Percentiles rank a stretch among this genome's conserved stretches.
Conservation (phyloP, 768 basidiomycete genomes). For the Mycena vulgaris region DNA sequence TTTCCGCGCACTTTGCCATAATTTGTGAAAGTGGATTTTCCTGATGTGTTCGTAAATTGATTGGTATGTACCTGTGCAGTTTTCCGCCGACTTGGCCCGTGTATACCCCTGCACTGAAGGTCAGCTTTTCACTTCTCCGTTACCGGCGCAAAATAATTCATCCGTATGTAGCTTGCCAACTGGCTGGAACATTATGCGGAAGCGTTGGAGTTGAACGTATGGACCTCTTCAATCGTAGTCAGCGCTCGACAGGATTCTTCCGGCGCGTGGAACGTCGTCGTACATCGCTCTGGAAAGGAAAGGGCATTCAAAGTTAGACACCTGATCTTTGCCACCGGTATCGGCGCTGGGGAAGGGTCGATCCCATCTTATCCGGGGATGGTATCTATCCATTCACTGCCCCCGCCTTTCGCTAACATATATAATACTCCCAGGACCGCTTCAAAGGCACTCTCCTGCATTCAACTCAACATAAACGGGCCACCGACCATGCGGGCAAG, state of each 20-base stretch:
- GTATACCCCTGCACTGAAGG: conserved; percentile 61
- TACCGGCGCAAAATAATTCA: too few species aligned
- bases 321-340: conserved; percentile 70
- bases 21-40: too few species aligned
- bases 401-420: background rate
- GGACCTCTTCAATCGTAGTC: conserved; percentile 58
- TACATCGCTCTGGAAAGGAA: conserved; percentile 51
- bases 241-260: conserved; percentile 48
- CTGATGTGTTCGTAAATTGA: too few species aligned
- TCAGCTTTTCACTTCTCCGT: too few species aligned
- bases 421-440: conserved; percentile 47
- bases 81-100: conserved; percentile 65
- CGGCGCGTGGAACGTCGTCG: conserved; percentile 57
- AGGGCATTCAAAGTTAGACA: conserved; percentile 61
- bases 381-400: conserved; percentile 44
- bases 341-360: conserved; percentile 59
- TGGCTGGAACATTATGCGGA: conserved; percentile 73
- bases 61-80: too few species aligned
- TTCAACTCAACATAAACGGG: conserved; percentile 63
- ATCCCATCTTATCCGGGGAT: conserved; percentile 63
- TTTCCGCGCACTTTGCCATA: too few species aligned
- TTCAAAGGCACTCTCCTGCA: conserved; percentile 70
- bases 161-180: conserved; percentile 65
- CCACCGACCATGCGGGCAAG: conserved; percentile 67
- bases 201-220: conserved; percentile 67